phyloP scores from a whole-genome alignment of 345 rosid genomes.

The Salix arbutifolia region DNA sequence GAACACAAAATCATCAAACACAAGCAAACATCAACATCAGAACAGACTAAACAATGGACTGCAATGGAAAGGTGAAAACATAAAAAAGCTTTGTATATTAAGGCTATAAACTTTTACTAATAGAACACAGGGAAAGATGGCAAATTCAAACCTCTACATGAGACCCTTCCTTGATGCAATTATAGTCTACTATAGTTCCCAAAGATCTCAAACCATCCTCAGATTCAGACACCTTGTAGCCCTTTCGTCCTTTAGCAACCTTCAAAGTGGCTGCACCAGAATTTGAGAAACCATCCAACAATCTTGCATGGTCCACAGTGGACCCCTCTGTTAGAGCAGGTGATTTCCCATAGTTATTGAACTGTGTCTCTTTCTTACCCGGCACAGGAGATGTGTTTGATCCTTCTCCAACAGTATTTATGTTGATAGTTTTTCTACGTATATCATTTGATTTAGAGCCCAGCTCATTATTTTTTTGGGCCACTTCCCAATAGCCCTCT shows the following conservation, averaged over 20 bases:
- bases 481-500: slow-evolving; percentile 64
- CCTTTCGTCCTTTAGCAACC: slow-evolving; percentile 41
- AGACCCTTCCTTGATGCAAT: slow-evolving; percentile 62
- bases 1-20: not conserved
- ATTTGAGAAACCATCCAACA: slow-evolving; percentile 37
- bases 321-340: slow-evolving; percentile 27
- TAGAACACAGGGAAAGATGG: not conserved
- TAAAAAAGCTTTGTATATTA: not conserved
- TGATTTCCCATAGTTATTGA: slow-evolving; percentile 34
- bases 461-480: slow-evolving; percentile 37
- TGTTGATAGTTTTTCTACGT: slow-evolving; percentile 20
- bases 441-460: slow-evolving; percentile 26
- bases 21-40: not conserved
- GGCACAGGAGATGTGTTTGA: slow-evolving; percentile 21
- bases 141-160: slow-evolving; percentile 62
- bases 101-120: not conserved
- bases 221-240: slow-evolving; percentile 41
- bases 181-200: slow-evolving; percentile 31
- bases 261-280: slow-evolving; percentile 37
- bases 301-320: slow-evolving; percentile 39
- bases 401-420: slow-evolving; percentile 17
- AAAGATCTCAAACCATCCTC: slow-evolving; percentile 36
- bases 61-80: not conserved
- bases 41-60: not conserved
- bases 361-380: slow-evolving; percentile 33